Evolutionary conservation across 768 basidiomycete genomes (phyloP), one percentile per base, ranked within the genome.

Genomic region (Pleurotus cornucopiae): DNA sequence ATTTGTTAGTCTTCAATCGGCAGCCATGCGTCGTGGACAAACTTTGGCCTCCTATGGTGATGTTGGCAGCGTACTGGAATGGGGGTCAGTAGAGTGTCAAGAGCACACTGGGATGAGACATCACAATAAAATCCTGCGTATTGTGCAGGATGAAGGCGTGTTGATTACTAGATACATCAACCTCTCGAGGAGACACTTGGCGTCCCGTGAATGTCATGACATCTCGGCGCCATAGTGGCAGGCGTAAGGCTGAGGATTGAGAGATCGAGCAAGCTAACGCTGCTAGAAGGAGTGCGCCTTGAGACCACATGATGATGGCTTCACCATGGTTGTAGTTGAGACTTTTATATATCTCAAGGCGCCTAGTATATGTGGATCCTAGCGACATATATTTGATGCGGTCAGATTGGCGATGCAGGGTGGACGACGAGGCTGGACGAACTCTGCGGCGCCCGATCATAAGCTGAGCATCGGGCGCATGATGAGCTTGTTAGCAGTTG

Each of bases 41-140:
- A 53, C 51, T 38, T 38, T 53, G 51, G 13, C 51, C 51, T 23
- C 51, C 51, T 16, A 53, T 41, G 11, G 18, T 53, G 16, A 53
- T 41, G 18, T 53, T 41, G 2, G 14, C 38, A 11, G 51, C 38
- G 14, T 53, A 53, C 51, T 53, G 41, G 13, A 20, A 18, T 39
- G 5, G 6, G 18, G 6, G 14, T 53, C 16, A 53, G 39, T 25
- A 21, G 6, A 7, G 7, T 38, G n/a, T 30, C 23, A 18, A 12
- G n/a, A 14, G 2, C 4, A 40, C 6, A 44, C 16, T 11, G 39
- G 12, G 26, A 23, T 23, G 13, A 21, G 20, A 21, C 14, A 39
- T 12, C 23, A 53, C 51, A 6, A 53, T n/a, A 53, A 11, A 14
- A 23, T 53, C 51, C 39, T 53, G 13, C 2, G 51, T 0, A 25